A percentile compares a stretch with the other conserved stretches of the same genome.
Conservation (phyloP, 257 asterid genomes). For the Primulina eburnea region DNA sequence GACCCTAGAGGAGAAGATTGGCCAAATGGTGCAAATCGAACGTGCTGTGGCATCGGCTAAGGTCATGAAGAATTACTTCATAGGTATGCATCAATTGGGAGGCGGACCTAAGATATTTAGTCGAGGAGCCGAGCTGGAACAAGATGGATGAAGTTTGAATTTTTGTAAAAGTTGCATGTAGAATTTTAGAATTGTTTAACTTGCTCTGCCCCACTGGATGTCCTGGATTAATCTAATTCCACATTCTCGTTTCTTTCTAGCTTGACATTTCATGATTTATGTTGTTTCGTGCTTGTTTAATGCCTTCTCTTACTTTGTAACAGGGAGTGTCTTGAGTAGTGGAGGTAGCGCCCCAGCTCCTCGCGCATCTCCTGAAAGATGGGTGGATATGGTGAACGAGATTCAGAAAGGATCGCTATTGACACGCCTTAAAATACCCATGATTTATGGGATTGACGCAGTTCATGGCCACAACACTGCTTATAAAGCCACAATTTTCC, state of each 20-base stretch:
- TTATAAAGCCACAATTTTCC: constrained; percentile 55
- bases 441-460: constrained; percentile 77
- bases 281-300: background rate
- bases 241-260: background rate
- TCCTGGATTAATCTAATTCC: too few relatives aligned
- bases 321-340: constrained; percentile 75
- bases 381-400: constrained; percentile 67
- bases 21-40: constrained; percentile 70
- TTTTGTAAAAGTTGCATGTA: too few relatives aligned
- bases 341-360: constrained; percentile 78
- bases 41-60: constrained; percentile 45
- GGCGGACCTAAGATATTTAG: too few relatives aligned
- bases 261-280: too few relatives aligned
- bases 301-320: background rate
- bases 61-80: constrained; percentile 48
- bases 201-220: too few relatives aligned
- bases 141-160: too few relatives aligned
- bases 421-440: constrained; percentile 69
- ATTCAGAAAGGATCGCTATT: constrained; percentile 61
- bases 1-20: constrained; percentile 61
- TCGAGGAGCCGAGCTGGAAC: too few relatives aligned
- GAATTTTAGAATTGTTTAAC: too few relatives aligned
- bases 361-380: constrained; percentile 48
- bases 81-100: constrained; percentile 31
- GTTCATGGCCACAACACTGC: constrained; percentile 64